These are phyloP conservation scores for Punica granatum DNA, from an alignment of 345 rosid species.

Conservation along the genomic window DNA sequence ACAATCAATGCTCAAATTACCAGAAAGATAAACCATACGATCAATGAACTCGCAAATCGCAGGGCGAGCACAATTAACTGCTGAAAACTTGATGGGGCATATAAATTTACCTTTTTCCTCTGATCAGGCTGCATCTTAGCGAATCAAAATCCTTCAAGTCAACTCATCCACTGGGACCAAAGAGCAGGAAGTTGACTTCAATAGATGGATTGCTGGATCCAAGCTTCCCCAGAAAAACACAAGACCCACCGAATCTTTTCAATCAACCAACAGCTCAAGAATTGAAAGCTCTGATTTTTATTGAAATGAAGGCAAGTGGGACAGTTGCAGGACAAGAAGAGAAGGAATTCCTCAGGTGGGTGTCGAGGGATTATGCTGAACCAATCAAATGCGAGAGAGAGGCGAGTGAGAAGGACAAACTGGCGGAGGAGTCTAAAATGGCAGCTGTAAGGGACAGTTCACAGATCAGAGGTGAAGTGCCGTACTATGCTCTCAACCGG, in stretches of 20 bases:
- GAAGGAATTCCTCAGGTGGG: background rate
- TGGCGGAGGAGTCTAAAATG: slow-evolving; percentile 12
- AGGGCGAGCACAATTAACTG: background rate
- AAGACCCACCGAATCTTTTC: background rate
- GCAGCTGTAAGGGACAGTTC: slow-evolving; percentile 18
- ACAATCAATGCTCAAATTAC: background rate
- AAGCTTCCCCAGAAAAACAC: slow-evolving; percentile 9
- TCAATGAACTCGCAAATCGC: background rate
- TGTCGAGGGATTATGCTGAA: background rate
- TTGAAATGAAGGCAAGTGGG: background rate
- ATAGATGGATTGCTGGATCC: slow-evolving; percentile 20
- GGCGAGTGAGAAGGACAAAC: background rate
- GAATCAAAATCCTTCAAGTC: slow-evolving; percentile 17
- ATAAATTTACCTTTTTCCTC: slow-evolving; percentile 62
- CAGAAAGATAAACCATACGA: background rate
- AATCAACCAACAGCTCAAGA: background rate
- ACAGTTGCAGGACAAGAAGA: background rate
- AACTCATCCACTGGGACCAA: slow-evolving; percentile 13
- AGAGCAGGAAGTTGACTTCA: slow-evolving; percentile 12
- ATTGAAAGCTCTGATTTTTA: background rate
- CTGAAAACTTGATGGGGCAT: background rate
- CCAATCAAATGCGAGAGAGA: background rate
- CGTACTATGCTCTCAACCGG: slow-evolving; percentile 1
- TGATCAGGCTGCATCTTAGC: slow-evolving; percentile 91
- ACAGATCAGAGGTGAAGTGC: slow-evolving; percentile 10